Evolutionary conservation across 177 flowering plant species (phyloP), one percentile per base, ranked within the genome.

Genomic region (Vitis hybrid): DNA sequence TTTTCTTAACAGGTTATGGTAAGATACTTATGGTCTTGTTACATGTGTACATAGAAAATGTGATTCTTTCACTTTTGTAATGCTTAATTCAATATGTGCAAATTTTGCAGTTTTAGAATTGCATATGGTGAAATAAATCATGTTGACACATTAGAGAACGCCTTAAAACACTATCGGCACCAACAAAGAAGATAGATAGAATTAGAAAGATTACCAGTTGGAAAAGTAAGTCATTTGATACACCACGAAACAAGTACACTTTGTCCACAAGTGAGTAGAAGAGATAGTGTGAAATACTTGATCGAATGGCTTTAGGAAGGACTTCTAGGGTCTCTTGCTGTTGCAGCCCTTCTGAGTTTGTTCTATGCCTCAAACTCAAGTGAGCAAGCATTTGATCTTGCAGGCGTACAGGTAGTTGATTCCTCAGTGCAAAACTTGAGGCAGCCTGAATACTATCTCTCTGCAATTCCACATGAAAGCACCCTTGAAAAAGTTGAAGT

Each of bases 321-420:
- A 78, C 49, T 13, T 88, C 89, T 55, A 89, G 75, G 18, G 76
- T 81, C 73, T 83, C 91, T 78, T 89, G 90, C 75, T 89, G 94
- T 56, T 87, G 88, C 60, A 89, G 58, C 34, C 91, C 94, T 77
- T 89, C 94, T 49, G 87, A 81, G 66, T 86, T 86, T 6, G 97
- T 80, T 77, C 89, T 81, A 67, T 62, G 80, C 75, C 72, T 84
- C 78, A 89, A 77, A 74, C 81, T 78, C 78, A 91, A 75, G 79
- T 88, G 89, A 45, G 89, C 84, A 50, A 89, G 76, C 86, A 91
- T 91, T 73, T 91, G 93, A 13, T 91, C 93, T 72, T 82, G 82
- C 67, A 91, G 75, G 13, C 88, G 85, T 26, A 64, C 65, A 11
- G 96, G 93, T 0, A 91, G 76, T 17, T 76, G 80, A 66, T 91